These are phyloP conservation scores for Clathrus columnatus DNA, from an alignment of 768 basidiomycete species.

Conservation along the genomic window DNA sequence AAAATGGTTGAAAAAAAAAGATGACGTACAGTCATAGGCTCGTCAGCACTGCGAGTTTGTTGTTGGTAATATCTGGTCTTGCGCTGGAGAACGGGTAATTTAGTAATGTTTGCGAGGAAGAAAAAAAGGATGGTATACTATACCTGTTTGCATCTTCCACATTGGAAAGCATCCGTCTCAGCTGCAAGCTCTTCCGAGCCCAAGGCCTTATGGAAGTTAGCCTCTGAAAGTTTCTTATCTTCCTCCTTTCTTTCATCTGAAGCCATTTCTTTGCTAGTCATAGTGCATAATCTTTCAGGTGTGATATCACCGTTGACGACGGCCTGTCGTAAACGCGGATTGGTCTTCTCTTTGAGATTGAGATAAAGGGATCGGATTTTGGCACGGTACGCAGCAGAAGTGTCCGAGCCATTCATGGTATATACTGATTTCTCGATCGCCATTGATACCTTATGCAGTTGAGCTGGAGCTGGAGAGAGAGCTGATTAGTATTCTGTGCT, in stretches of 20 bases:
- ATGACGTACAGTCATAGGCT: conserved; percentile 86
- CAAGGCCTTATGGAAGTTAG: conserved; percentile 86
- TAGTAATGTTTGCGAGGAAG: not conserved
- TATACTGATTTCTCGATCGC: conserved; percentile 64
- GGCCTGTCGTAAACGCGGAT: conserved; percentile 76
- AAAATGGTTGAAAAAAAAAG: not conserved
- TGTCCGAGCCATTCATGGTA: conserved; percentile 32
- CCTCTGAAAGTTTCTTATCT: conserved; percentile 70
- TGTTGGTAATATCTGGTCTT: conserved; percentile 92
- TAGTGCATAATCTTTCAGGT: conserved; percentile 60
- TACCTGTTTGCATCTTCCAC: conserved; percentile 86
- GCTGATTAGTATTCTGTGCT: not conserved
- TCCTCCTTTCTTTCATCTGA: conserved; percentile 84
- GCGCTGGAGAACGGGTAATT: conserved; percentile 32
- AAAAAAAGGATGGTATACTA: conserved; percentile 13
- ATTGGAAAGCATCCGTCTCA: conserved; percentile 98
- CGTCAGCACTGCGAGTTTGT: conserved; percentile 95
- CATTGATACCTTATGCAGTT: conserved; percentile 28
- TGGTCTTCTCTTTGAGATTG: conserved; percentile 93
- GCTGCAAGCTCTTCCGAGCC: conserved; percentile 85
- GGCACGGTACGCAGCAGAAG: conserved; percentile 45
- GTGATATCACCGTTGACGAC: conserved; percentile 77
- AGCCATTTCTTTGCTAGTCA: conserved; percentile 92
- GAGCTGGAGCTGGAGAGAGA: not conserved
- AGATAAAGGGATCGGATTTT: conserved; percentile 86